Evolutionary conservation across 768 basidiomycete species (phyloP).

Genomic region (Stropharia rugosoannulata): DNA sequence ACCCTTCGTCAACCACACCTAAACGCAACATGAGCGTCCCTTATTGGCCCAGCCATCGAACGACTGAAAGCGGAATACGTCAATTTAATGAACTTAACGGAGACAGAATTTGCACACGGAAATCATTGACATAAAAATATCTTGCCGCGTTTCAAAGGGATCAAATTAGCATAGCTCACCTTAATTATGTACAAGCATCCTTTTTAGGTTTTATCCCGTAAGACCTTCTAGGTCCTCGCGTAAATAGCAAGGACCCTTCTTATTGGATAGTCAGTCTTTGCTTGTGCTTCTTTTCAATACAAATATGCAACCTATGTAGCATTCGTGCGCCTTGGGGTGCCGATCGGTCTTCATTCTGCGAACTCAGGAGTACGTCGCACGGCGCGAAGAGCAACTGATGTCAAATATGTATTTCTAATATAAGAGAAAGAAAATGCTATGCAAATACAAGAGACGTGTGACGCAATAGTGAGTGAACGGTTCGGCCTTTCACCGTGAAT

Average conservation of each 20-base stretch:
- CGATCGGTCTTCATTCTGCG: slow-evolving; percentile 1
- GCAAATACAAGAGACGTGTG: slow-evolving; percentile 17
- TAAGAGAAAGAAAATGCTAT: slow-evolving; percentile 20
- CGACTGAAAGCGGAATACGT: slow-evolving; percentile 19
- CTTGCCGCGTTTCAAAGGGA: slow-evolving; percentile 39
- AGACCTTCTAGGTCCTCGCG: slow-evolving; percentile 33
- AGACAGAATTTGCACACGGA: slow-evolving; percentile 19
- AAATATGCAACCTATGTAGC: not conserved
- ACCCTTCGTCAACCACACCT: slow-evolving; percentile 12
- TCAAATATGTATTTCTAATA: slow-evolving; percentile 20
- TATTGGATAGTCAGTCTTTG: slow-evolving; percentile 3
- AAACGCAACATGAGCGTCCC: slow-evolving; percentile 1
- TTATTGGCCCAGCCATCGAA: slow-evolving; percentile 5
- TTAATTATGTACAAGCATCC: slow-evolving; percentile 23
- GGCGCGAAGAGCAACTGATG: not conserved
- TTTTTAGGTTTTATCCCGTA: slow-evolving; percentile 17
- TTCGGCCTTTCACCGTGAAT: slow-evolving; percentile 54
- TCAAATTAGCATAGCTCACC: slow-evolving; percentile 29
- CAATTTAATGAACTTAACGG: slow-evolving; percentile 24
- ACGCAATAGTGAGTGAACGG: slow-evolving; percentile 6
- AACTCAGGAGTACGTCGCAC: not conserved
- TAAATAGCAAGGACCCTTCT: slow-evolving; percentile 12
- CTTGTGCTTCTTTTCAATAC: slow-evolving; percentile 10
- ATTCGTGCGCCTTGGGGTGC: not conserved
- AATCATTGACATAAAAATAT: slow-evolving; percentile 20